A percentile compares a stretch with the other conserved stretches of the same genome.
Evolutionary conservation across 352 stramenopile species (phyloP).

Genomic region (Phytophthora hybrid): DNA sequence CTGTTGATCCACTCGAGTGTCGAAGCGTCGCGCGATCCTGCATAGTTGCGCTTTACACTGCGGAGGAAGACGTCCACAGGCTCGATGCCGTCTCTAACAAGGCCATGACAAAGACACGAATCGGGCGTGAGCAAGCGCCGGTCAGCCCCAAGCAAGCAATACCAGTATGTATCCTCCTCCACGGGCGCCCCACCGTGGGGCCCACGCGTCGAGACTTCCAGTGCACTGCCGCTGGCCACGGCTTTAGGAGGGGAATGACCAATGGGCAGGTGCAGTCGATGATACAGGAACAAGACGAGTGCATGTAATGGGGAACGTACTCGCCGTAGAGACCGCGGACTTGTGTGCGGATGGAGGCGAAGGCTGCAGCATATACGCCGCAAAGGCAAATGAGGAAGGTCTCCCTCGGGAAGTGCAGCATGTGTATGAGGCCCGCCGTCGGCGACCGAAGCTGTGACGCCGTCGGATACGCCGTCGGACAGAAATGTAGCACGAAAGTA

Average conservation of each 20-base stretch:
- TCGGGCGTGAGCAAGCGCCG: conserved; percentile 9
- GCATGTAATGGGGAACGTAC: conserved; percentile 41
- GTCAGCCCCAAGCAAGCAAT: background rate
- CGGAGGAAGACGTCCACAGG: conserved; percentile 63
- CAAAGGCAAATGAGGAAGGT: conserved; percentile 58
- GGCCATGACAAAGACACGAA: conserved; percentile 26
- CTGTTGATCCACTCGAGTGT: conserved; percentile 19
- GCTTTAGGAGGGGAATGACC: background rate
- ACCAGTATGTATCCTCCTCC: background rate
- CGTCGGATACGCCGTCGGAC: conserved; percentile 25
- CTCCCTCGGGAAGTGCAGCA: conserved; percentile 46
- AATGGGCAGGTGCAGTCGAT: background rate
- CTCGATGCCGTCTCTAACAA: conserved; percentile 60
- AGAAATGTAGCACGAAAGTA: conserved; percentile 1
- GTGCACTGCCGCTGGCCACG: no score
- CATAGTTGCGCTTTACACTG: conserved; percentile 38
- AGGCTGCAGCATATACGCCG: conserved; percentile 64
- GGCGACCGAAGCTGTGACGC: background rate
- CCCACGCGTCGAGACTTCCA: conserved; percentile 7
- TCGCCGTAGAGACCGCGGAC: conserved; percentile 82
- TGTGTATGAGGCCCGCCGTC: conserved; percentile 16
- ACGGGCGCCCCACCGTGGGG: no score
- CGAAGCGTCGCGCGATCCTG: conserved; percentile 18
- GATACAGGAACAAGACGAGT: conserved; percentile 14
- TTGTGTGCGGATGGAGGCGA: conserved; percentile 85